Evolutionary conservation across 2,329 filamentous ascomycete genomes (phyloP), one percentile per base, ranked within the genome.

Genomic region (Talaromyces sp.): DNA sequence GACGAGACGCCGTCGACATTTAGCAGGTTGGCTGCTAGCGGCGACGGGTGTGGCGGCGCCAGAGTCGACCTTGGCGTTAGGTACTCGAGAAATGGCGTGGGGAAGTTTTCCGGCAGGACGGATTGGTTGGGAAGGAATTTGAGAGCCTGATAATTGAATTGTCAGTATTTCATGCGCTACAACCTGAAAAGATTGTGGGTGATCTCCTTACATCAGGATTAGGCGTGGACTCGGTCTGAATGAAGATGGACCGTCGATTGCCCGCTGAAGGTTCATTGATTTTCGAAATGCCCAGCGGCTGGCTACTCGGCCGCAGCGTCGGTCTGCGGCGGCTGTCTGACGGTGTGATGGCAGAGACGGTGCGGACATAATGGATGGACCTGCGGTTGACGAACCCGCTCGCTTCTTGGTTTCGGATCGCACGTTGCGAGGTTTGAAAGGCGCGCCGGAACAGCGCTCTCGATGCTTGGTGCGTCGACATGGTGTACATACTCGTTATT

Each of bases 41-140:
- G 92, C 21, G 93, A 97, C 3, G 93, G 91, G 73, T 97, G 86
- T 1, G 93, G 93, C 24, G 92, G 89, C 27, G 91, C 84, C 65
- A 97, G 86, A 3, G 94, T 97, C 41, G 91, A 88, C 59, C 94
- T 89, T 38, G 94, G 92, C 66, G 85, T 89, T 59, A 96, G 82
- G 75, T 97, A 99, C 79, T 99, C 94, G 73, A 97, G 83, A 75
- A 92, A 97, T 8, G 91, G 84, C 2, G 88, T 86, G 7, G 84
- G 78, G 64, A 96, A 80, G 57, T 80, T 81, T 65, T 88, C 82
- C 24, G 94, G 93, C 1, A 99, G 84, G 56, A 99, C 86, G 43
- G 85, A 85, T 75, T 91, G 87, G 77, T 97, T 96, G 1, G 94
- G 94, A 43, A 95, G 84, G 78, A 99, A 99, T 79, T 99, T 99